These are phyloP conservation scores for Scorias spongiosa DNA, from an alignment of 2,329 filamentous ascomycete species.

Conservation along the genomic window DNA sequence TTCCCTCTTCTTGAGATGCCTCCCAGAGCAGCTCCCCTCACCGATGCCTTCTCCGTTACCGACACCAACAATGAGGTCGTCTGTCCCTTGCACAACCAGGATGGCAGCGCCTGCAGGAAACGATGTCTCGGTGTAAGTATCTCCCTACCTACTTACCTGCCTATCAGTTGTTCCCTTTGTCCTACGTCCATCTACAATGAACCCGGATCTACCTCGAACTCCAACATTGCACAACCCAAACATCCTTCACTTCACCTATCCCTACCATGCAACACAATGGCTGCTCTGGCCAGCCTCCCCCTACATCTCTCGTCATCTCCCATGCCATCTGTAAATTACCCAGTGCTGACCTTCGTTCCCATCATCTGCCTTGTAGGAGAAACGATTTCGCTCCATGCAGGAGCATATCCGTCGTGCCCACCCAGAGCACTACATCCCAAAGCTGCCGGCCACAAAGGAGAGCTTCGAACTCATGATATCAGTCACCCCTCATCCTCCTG, in stretches of 20 bases:
- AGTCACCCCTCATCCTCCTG: constrained; percentile 52
- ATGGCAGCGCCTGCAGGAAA: constrained; percentile 94
- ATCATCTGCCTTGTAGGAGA: constrained; percentile 46
- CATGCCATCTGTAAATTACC: background rate
- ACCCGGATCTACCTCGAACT: background rate
- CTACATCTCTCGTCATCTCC: background rate
- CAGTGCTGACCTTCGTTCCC: background rate
- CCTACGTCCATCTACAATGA: constrained; percentile 1
- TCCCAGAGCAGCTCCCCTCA: constrained; percentile 62
- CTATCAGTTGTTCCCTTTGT: constrained; percentile 1
- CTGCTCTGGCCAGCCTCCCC: background rate
- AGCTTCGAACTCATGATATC: constrained; percentile 96
- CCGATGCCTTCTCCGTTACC: constrained; percentile 79
- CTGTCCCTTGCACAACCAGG: constrained; percentile 87
- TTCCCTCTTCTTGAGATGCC: constrained; percentile 45
- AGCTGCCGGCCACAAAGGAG: constrained; percentile 94
- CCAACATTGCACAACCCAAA: background rate
- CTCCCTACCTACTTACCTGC: constrained; percentile 6
- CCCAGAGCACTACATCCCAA: constrained; percentile 91
- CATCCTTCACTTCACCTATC: background rate
- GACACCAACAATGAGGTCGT: constrained; percentile 93
- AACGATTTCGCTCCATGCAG: constrained; percentile 96
- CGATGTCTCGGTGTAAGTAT: constrained; percentile 90
- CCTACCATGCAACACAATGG: too few species aligned
- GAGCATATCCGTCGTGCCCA: constrained; percentile 97